A percentile compares a stretch with the other conserved stretches of the same genome.
Conservation (phyloP, 371 early-diverging fungal species). For the Parasitella parasitica region DNA sequence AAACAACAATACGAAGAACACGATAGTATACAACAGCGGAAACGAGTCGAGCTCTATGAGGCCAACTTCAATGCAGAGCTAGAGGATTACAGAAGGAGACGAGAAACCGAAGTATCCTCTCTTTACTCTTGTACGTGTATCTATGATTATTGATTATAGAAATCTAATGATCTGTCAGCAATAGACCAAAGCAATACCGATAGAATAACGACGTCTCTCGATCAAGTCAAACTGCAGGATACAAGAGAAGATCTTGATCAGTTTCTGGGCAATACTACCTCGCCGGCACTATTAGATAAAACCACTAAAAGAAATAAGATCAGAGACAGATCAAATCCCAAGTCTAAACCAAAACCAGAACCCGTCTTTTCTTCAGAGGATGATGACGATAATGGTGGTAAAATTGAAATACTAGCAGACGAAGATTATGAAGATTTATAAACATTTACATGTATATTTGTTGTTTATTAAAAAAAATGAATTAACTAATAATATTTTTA, state of each 20-base stretch:
- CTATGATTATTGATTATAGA: no score
- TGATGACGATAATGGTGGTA: slow-evolving; percentile 14
- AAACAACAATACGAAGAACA: slow-evolving; percentile 35
- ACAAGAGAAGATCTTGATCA: slow-evolving; percentile 21
- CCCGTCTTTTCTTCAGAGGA: neutral
- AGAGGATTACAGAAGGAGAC: slow-evolving; percentile 42
- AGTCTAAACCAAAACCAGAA: neutral
- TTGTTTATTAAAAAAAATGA: neutral
- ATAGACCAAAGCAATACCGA: neutral
- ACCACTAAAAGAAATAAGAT: neutral
- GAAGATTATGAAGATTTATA: slow-evolving; percentile 38
- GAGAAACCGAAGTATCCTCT: slow-evolving; percentile 42
- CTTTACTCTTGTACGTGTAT: slow-evolving; percentile 31
- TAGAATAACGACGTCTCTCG: slow-evolving; percentile 17
- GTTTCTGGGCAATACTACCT: slow-evolving; percentile 19
- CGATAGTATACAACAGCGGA: slow-evolving; percentile 28
- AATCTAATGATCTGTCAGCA: no score
- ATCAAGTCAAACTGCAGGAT: slow-evolving; percentile 20
- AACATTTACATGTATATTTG: neutral
- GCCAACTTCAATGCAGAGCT: slow-evolving; percentile 48
- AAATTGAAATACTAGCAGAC: slow-evolving; percentile 38
- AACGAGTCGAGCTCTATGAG: slow-evolving; percentile 41
- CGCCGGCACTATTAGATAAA: neutral
- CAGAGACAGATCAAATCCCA: neutral
- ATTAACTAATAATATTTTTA: neutral